Base-by-base conservation (phyloP, 441 rosid species). In the Aleurites moluccanus region DNA sequence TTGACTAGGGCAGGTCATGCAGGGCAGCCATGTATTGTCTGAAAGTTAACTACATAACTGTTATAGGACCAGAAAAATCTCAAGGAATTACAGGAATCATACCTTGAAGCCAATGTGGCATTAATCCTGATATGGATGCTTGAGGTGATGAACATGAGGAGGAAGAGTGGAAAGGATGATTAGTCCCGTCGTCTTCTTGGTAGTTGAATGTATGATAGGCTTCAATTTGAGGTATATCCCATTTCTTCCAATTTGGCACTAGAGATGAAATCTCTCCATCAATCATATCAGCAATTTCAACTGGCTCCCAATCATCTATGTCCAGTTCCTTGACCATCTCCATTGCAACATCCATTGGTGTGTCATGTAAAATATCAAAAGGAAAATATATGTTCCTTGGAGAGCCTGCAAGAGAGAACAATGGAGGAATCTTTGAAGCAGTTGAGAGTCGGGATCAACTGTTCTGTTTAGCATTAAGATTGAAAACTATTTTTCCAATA, bases 301-400 rank as follows among this genome's bases (percentile, higher is more conserved):
- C 25, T 44, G 84, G 87, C 38, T 89, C 90, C 84, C 88, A 82
- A 45, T 84, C 75, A 62, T 85, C 78, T 70, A 92, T 83, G 72
- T 84, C 92, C 33, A 92, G 88, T 72, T 86, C 88, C 80, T 88
- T 87, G 35, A 86, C 89, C 97, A 92, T 92, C 84, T 92, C 96
- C 80, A 67, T 77, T 10, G 91, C 86, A 23, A 92, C 84, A 40
- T 87, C 84, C 35, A 77, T 63, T 64, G 90, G 83, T 7, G 97
- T 91, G 64, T 92, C 97, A 18, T 88, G 77, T 72, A 86, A 68
- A 42, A 88, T 86, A 80, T 84, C 88, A 72, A 89, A 91, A 6
- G 83, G 83, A 75, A 93, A 93, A 71, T 87, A 84, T 47, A 93
- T 80, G 67, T 83, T 89, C 69, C 86, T 85, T 20, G 76, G 80